Base-by-base conservation (phyloP, 2,329 filamentous ascomycete species). In the Leptographium procerum region DNA sequence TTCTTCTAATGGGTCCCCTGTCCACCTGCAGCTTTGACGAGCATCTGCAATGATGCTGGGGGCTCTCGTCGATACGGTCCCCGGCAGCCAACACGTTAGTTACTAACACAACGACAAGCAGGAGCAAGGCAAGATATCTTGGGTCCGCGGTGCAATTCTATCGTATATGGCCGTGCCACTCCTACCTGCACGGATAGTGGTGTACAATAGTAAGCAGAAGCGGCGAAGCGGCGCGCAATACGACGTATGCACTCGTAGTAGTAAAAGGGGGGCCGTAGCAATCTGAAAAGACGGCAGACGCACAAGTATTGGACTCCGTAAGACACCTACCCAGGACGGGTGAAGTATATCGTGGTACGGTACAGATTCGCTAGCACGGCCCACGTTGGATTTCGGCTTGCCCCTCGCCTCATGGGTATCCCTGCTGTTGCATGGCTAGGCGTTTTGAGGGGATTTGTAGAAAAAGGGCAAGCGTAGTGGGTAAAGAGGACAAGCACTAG, bases 381-480 rank as follows among this genome's bases (percentile, higher is more conserved):
- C 55, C 55, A 56, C 29, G 24, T 43, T 47, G 47, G 47, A 48
- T 54, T 57, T 57, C 47, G 47, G 55, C 45, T 51, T 56, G 55
- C 47, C 55, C 55, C 55, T 57, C 55, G 55, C 47, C 55, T 40
- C 55, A 51, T 51, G 55, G 55, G 24, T 31, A 57, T 57, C 55
- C 47, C 54, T 56, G 54, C 47, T 29, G 43, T 56, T 47, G 43
- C 54, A 48, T 56, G 54, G 40, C 28, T 29, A 55, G 29, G 24
- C n/a, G 52, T 31, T 47, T 56, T 56, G 54, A 45, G 26, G 53
- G 36, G 55, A 48, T 50, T 33, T 29, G 28, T 36, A 48, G 55
- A 57, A 51, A 57, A 40, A 40, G 31, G 36, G n/a, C 22, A 36
- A 36, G 47, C 51, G 33, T 26, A 31, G 55, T 47, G 43, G 43